phyloP scores from a whole-genome alignment of 805 yeast genomes.

The Wickerhamomyces chambardii region DNA sequence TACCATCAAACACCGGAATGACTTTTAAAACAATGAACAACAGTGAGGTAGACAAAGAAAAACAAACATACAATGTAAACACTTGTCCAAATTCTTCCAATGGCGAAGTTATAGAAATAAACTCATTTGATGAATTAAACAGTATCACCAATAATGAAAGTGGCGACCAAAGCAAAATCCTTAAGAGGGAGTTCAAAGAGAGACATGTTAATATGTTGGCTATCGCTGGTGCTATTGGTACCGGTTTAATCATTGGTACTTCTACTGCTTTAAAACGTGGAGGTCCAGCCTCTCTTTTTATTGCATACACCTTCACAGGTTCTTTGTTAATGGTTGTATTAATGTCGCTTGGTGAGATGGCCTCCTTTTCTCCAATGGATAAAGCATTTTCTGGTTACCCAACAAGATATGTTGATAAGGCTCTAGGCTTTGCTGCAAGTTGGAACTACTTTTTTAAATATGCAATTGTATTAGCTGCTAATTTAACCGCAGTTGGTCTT shows the following conservation, averaged over 20 bases:
- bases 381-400: conserved; percentile 40
- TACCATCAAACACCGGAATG: too few species aligned
- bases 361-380: conserved; percentile 31
- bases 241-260: conserved; percentile 49
- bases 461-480: conserved; percentile 42
- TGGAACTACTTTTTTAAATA: conserved; percentile 43
- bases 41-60: too few species aligned
- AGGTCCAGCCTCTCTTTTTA: conserved; percentile 40
- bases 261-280: conserved; percentile 39
- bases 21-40: too few species aligned
- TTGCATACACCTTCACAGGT: conserved; percentile 44
- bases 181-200: too few species aligned
- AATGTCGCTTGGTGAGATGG: conserved; percentile 44
- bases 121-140: too few species aligned
- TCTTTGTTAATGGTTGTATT: conserved; percentile 38
- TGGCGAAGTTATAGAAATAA: too few species aligned
- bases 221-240: conserved; percentile 54
- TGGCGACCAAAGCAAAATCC: too few species aligned
- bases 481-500: conserved; percentile 46
- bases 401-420: conserved; percentile 37
- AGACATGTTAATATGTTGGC: conserved; percentile 57
- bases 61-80: too few species aligned
- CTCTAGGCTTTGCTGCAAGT: conserved; percentile 44
- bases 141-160: too few species aligned
- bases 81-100: too few species aligned